phyloP scores from a whole-genome alignment of 306 rosid genomes.

The Cicer yamashitae region DNA sequence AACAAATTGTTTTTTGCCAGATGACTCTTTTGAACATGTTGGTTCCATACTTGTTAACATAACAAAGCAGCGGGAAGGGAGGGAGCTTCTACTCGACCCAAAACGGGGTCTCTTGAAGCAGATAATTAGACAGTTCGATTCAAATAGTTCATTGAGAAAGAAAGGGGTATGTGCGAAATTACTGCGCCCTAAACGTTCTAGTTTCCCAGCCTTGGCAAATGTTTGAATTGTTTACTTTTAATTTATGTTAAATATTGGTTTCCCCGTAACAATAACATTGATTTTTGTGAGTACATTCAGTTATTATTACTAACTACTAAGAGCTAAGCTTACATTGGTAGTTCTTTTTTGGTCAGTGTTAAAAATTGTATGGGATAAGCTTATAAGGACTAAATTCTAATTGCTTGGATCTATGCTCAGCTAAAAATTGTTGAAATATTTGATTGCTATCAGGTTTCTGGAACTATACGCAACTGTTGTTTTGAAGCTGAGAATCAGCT shows the following conservation, averaged over 20 bases:
- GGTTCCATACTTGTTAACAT: slow-evolving; percentile 91
- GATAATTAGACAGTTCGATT: slow-evolving; percentile 86
- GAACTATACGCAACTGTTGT: slow-evolving; percentile 94
- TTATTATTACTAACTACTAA: not conserved
- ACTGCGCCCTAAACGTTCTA: slow-evolving; percentile 20
- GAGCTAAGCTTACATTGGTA: not conserved
- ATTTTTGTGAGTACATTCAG: slow-evolving; percentile 23
- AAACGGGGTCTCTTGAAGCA: slow-evolving; percentile 84
- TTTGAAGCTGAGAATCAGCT: slow-evolving; percentile 87
- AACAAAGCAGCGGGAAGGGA: slow-evolving; percentile 79
- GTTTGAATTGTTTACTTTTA: slow-evolving; percentile 26
- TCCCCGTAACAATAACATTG: slow-evolving; percentile 24
- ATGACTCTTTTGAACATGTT: slow-evolving; percentile 93
- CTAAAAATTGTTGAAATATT: slow-evolving; percentile 30
- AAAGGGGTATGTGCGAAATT: slow-evolving; percentile 78
- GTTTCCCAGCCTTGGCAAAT: slow-evolving; percentile 28
- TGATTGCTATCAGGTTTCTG: slow-evolving; percentile 68
- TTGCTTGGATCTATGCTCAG: slow-evolving; percentile 25
- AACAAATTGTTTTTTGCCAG: slow-evolving; percentile 53
- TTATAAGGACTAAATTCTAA: not conserved
- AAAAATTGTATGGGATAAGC: not conserved
- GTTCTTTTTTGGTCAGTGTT: slow-evolving; percentile 3
- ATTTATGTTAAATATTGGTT: slow-evolving; percentile 29
- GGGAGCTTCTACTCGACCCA: slow-evolving; percentile 88
- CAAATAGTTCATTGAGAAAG: slow-evolving; percentile 77